Evolutionary conservation across 2,329 filamentous ascomycete genomes (phyloP).

Genomic region (Fusarium floridanum): DNA sequence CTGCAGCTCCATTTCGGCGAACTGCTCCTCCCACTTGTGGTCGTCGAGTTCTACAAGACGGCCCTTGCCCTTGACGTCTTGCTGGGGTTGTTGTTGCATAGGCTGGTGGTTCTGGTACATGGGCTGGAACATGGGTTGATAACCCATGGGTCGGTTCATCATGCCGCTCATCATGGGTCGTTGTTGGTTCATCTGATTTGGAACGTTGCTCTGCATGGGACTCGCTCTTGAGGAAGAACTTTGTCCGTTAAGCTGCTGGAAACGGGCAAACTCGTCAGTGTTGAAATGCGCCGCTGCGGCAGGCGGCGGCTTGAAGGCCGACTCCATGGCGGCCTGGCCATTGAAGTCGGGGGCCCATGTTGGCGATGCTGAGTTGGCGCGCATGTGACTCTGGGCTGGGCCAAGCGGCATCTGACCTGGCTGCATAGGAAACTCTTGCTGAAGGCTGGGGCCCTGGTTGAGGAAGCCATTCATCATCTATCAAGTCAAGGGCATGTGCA

Average conservation of each 20-base stretch:
- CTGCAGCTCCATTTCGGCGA: conserved; percentile 84
- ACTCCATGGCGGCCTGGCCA: conserved; percentile 77
- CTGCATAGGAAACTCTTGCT: conserved; percentile 67
- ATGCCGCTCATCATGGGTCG: conserved; percentile 72
- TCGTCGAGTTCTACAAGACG: conserved; percentile 96
- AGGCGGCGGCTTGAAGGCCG: conserved; percentile 72
- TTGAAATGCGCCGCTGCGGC: conserved; percentile 74
- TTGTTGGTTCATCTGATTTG: conserved; percentile 65
- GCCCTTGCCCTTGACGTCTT: conserved; percentile 81
- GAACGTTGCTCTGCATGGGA: conserved; percentile 69
- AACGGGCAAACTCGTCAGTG: conserved; percentile 88
- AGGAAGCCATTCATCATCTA: conserved; percentile 96
- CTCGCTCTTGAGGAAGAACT: conserved; percentile 64
- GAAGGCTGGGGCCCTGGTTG: conserved; percentile 77
- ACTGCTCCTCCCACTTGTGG: conserved; percentile 95
- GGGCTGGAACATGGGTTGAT: conserved; percentile 66
- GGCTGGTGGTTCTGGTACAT: conserved; percentile 60
- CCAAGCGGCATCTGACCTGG: conserved; percentile 63
- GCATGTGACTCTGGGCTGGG: conserved; percentile 65
- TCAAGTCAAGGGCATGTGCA: conserved; percentile 25
- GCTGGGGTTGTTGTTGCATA: conserved; percentile 60
- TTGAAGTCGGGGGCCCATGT: conserved; percentile 67
- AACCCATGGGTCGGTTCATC: conserved; percentile 66
- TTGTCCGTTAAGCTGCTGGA: conserved; percentile 79
- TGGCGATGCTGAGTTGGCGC: conserved; percentile 67